Evolutionary conservation across 2,329 filamentous ascomycete genomes (phyloP).

Genomic region (Coniosporium tulheliwenetii): DNA sequence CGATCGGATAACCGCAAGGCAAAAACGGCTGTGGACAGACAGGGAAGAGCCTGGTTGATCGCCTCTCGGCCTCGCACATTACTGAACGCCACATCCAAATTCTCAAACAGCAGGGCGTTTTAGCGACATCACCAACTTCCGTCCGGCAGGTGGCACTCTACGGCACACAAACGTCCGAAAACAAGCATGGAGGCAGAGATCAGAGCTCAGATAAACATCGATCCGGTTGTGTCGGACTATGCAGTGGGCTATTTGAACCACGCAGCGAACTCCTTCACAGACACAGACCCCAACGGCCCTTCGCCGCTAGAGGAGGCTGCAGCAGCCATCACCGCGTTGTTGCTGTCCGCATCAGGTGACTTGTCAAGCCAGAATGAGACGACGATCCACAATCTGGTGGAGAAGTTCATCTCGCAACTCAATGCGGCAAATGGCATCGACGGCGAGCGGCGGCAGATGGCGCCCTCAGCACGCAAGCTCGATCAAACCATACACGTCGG

Average conservation of each 20-base stretch:
- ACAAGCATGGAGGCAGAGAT: conserved; percentile 20
- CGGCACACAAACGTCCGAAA: conserved; percentile 1
- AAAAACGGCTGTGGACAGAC: not conserved
- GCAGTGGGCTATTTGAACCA: conserved; percentile 79
- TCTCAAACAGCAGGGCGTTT: not conserved
- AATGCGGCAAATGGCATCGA: conserved; percentile 54
- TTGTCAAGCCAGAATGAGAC: conserved; percentile 55
- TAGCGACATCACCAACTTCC: not conserved
- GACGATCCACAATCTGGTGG: conserved; percentile 68
- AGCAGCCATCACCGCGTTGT: conserved; percentile 66
- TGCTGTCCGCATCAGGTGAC: conserved; percentile 85
- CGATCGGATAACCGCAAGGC: not conserved
- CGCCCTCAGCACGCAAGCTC: conserved; percentile 65
- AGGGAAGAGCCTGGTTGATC: too few species aligned
- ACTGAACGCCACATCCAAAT: not conserved
- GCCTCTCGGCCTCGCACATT: not conserved
- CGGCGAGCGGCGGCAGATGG: conserved; percentile 51
- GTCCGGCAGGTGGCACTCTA: not conserved
- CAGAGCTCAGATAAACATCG: conserved; percentile 16
- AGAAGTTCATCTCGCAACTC: conserved; percentile 77
- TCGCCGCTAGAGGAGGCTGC: conserved; percentile 78
- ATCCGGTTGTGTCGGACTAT: conserved; percentile 21
- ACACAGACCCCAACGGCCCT: conserved; percentile 49
- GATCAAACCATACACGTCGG: conserved; percentile 93
- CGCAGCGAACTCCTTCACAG: conserved; percentile 71